phyloP scores from a whole-genome alignment of 441 rosid species.

The Pelargonium myrrhifolium region DNA sequence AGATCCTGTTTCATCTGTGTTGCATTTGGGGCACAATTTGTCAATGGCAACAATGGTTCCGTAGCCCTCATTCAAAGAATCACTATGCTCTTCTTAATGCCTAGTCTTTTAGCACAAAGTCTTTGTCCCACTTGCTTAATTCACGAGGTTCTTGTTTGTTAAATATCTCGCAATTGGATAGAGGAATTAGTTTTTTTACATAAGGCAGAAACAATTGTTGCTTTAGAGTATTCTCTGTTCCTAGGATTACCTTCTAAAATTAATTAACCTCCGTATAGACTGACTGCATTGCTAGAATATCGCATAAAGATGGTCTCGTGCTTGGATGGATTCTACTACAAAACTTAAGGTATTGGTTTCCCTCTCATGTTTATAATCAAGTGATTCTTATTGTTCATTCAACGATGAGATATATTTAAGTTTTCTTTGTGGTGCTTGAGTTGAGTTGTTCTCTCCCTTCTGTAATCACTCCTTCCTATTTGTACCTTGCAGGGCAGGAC shows the following conservation, averaged over 20 bases:
- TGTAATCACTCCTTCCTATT: background rate
- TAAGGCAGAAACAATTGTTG: background rate
- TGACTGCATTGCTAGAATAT: constrained; percentile 90
- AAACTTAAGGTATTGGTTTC: constrained; percentile 46
- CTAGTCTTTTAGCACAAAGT: no score
- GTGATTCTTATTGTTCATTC: no score
- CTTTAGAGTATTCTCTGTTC: background rate
- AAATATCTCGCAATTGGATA: no score
- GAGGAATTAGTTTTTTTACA: background rate
- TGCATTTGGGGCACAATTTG: no score
- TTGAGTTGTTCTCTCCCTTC: constrained; percentile 6
- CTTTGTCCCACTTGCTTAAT: no score
- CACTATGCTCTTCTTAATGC: no score
- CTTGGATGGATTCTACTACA: constrained; percentile 87
- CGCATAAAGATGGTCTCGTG: constrained; percentile 52
- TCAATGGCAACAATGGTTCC: no score
- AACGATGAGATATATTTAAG: background rate
- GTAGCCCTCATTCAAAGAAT: no score
- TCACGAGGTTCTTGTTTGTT: no score
- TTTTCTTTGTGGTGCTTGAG: background rate
- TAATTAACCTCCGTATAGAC: constrained; percentile 37
- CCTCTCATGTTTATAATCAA: no score
- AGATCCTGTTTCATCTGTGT: no score
- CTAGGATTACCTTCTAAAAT: constrained; percentile 2
- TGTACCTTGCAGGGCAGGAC: constrained; percentile 40